Evolutionary conservation across 2,329 filamentous ascomycete species (phyloP).

Genomic region (Purpureocillium takamizusanense): DNA sequence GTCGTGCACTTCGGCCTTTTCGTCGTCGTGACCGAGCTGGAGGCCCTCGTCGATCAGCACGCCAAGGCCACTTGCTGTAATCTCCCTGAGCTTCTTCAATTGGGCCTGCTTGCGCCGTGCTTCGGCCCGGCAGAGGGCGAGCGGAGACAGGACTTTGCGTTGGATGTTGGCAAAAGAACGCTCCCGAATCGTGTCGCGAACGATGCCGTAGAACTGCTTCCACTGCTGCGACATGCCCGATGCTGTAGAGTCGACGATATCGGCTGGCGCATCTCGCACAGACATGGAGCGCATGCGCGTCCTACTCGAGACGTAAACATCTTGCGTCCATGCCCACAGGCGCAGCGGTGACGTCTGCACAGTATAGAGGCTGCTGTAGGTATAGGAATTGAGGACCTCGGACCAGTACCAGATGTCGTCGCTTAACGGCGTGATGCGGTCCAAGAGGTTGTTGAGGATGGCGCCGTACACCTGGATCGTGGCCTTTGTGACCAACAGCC

Average conservation of each 20-base stretch:
- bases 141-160: constrained; percentile 64
- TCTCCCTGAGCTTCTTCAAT: constrained; percentile 63
- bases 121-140: constrained; percentile 67
- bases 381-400: constrained; percentile 69
- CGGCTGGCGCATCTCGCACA: constrained; percentile 17
- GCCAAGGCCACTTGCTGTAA: constrained; percentile 79
- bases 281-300: constrained; percentile 29
- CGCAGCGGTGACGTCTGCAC: constrained; percentile 75
- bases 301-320: constrained; percentile 57
- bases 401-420: constrained; percentile 97
- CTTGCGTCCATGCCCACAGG: constrained; percentile 62
- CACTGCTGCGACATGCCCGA: constrained; percentile 41
- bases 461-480: constrained; percentile 84
- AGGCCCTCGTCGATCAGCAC: constrained; percentile 82
- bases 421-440: constrained; percentile 73
- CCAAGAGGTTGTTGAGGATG: constrained; percentile 66
- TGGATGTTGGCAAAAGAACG: constrained; percentile 64
- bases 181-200: constrained; percentile 66
- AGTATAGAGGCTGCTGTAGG: constrained; percentile 73
- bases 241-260: constrained; percentile 24
- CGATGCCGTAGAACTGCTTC: constrained; percentile 70
- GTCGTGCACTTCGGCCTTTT: constrained; percentile 42
- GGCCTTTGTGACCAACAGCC: constrained; percentile 85
- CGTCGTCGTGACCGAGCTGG: constrained; percentile 53
- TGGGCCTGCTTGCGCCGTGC: constrained; percentile 64